These are phyloP conservation scores for Borovskyia barvae DNA, from an alignment of 208 protist genomes.

Conservation along the genomic window DNA sequence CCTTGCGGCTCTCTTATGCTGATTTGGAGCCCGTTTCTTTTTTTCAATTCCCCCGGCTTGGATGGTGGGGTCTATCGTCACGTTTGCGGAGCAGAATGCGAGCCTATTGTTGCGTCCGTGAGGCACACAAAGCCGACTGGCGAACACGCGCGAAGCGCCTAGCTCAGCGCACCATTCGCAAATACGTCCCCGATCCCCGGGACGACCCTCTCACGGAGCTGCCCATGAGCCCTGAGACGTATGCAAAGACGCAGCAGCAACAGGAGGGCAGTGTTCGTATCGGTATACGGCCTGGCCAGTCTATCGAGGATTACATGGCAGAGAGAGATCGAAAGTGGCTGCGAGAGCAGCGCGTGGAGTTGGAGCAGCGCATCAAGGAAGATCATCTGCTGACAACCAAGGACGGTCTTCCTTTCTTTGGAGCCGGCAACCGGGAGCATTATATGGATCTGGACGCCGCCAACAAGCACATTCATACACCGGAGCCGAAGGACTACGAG, in stretches of 20 bases:
- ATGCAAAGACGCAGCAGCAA: slow-evolving; percentile 56
- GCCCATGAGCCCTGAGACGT: slow-evolving; percentile 66
- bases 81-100: too few relatives aligned
- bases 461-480: slow-evolving; percentile 58
- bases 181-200: slow-evolving; percentile 80
- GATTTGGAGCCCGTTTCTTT: too few relatives aligned
- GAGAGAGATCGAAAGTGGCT: slow-evolving; percentile 80
- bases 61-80: too few relatives aligned
- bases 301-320: slow-evolving; percentile 85
- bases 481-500: slow-evolving; percentile 71
- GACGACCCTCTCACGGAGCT: slow-evolving; percentile 80
- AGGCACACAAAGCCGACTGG: slow-evolving; percentile 38
- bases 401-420: slow-evolving; percentile 71
- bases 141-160: slow-evolving; percentile 46
- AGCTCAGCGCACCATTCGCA: slow-evolving; percentile 58
- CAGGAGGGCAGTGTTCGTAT: slow-evolving; percentile 79
- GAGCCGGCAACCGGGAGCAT: slow-evolving; percentile 37
- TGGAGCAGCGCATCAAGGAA: slow-evolving; percentile 34
- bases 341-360: slow-evolving; percentile 35
- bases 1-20: too few relatives aligned
- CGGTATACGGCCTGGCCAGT: slow-evolving; percentile 80
- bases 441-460: slow-evolving; percentile 75
- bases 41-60: too few relatives aligned
- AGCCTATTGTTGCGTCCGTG: not conserved
- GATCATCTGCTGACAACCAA: slow-evolving; percentile 56